These are phyloP conservation scores for Globisporangium camurandrum DNA, from an alignment of 352 stramenopile species.

Conservation along the genomic window DNA sequence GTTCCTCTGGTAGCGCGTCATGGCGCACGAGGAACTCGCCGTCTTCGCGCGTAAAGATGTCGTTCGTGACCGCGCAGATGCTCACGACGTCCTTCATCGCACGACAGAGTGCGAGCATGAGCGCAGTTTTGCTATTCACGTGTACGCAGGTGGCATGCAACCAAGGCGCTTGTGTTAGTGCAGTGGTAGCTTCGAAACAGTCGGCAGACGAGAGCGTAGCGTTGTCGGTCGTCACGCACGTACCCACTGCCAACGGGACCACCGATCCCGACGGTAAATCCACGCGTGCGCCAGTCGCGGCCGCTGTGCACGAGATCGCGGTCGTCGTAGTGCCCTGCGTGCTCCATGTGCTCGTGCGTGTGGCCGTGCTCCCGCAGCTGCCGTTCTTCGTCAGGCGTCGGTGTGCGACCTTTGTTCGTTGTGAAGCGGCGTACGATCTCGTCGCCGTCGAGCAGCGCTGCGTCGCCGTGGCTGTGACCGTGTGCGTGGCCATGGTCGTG, in stretches of 20 bases:
- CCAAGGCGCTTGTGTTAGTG: no score
- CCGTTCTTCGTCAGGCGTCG: constrained; percentile 65
- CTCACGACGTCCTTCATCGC: constrained; percentile 75
- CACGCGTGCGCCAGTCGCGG: constrained; percentile 78
- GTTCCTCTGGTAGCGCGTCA: constrained; percentile 80
- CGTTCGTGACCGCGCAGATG: constrained; percentile 94
- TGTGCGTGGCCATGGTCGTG: constrained; percentile 28
- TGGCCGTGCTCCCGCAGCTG: constrained; percentile 81
- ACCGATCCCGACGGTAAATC: constrained; percentile 95
- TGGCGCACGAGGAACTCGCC: constrained; percentile 96
- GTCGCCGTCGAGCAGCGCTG: constrained; percentile 36
- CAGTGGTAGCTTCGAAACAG: no score
- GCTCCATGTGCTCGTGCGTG: constrained; percentile 85
- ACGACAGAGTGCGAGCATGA: constrained; percentile 91
- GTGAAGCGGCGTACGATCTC: constrained; percentile 67
- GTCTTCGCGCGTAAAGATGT: constrained; percentile 99
- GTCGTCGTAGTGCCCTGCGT: constrained; percentile 62
- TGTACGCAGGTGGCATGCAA: no score
- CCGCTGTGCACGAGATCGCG: constrained; percentile 42
- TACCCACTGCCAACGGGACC: constrained; percentile 90
- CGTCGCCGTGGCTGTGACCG: constrained; percentile 19
- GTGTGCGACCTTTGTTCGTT: constrained; percentile 40
- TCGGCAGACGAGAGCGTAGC: no score
- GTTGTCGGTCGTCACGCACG: no score
- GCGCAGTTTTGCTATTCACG: constrained; percentile 87